Percentiles rank a stretch among this genome's conserved stretches.
These are phyloP conservation scores for Diaporthe vaccinii DNA, from an alignment of 2,329 filamentous ascomycete species.

Conservation along the genomic window DNA sequence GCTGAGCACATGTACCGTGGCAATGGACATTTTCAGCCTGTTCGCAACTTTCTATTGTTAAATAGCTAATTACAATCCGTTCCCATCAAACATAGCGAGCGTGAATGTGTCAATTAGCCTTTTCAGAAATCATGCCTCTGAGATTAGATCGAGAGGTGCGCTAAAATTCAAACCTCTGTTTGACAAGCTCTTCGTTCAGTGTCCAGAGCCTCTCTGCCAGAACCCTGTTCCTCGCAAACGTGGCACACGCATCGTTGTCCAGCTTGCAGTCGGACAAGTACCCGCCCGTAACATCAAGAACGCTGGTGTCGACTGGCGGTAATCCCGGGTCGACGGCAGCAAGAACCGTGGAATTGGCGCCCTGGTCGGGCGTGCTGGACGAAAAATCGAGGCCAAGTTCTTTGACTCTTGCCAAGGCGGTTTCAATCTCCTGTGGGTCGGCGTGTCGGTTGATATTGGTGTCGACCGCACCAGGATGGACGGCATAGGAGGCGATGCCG, in stretches of 20 bases:
- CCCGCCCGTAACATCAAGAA: neutral
- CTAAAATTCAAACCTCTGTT: neutral
- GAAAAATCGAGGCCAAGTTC: neutral
- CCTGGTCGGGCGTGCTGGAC: neutral
- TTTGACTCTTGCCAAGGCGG: neutral
- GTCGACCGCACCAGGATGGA: neutral
- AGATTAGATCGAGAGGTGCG: no score
- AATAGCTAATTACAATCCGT: neutral
- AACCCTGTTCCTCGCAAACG: neutral
- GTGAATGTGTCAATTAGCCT: neutral
- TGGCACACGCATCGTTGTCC: neutral
- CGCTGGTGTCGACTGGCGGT: neutral
- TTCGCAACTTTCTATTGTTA: neutral
- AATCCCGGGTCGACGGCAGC: neutral
- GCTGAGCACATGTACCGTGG: no score
- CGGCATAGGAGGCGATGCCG: neutral
- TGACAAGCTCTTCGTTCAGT: neutral
- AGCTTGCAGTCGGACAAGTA: neutral
- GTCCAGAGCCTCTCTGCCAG: neutral
- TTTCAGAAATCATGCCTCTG: no score
- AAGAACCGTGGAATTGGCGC: neutral
- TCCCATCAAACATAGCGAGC: neutral
- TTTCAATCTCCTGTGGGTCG: neutral
- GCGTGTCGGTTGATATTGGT: neutral
- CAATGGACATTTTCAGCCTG: no score